Percentiles rank a stretch among this genome's conserved stretches.
phyloP scores from a whole-genome alignment of 2,329 filamentous ascomycete genomes.

The Leptographium radiaticola region DNA sequence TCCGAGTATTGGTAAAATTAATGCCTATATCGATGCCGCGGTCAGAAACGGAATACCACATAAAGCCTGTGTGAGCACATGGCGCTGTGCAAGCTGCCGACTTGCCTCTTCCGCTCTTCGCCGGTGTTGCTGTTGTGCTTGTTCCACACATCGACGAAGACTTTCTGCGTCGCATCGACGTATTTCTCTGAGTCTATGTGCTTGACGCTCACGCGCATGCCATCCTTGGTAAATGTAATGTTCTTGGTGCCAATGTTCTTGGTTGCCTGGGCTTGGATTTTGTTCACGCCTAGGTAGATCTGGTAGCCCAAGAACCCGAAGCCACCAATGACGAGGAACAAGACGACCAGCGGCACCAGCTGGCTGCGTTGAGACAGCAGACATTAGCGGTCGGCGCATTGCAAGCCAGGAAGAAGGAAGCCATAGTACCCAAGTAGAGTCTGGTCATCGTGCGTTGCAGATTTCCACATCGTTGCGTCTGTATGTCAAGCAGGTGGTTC shows the following conservation, averaged over 20 bases:
- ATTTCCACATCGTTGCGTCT: neutral
- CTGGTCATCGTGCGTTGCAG: neutral
- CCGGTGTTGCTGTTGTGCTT: constrained; percentile 22
- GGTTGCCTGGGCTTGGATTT: constrained; percentile 52
- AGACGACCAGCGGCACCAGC: constrained; percentile 53
- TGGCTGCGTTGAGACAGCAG: constrained; percentile 28
- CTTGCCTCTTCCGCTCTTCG: constrained; percentile 17
- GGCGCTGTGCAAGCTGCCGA: neutral
- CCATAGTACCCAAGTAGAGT: neutral
- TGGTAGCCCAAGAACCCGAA: constrained; percentile 58
- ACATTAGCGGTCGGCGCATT: constrained; percentile 11
- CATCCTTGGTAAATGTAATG: constrained; percentile 62
- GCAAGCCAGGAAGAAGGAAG: neutral
- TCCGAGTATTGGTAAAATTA: too few relatives aligned
- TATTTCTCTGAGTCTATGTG: constrained; percentile 56
- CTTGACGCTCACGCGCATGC: constrained; percentile 58
- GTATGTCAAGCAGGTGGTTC: neutral
- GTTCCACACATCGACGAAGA: constrained; percentile 55
- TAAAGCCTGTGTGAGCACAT: neutral
- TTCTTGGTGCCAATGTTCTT: constrained; percentile 65
- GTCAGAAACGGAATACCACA: neutral
- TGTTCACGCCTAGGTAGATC: constrained; percentile 53
- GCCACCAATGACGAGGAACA: constrained; percentile 42
- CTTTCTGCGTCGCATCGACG: constrained; percentile 59
- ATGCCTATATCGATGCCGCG: too few relatives aligned